Conservation (phyloP, 2,329 filamentous ascomycete species). For the Thielaviopsis punctulata region DNA sequence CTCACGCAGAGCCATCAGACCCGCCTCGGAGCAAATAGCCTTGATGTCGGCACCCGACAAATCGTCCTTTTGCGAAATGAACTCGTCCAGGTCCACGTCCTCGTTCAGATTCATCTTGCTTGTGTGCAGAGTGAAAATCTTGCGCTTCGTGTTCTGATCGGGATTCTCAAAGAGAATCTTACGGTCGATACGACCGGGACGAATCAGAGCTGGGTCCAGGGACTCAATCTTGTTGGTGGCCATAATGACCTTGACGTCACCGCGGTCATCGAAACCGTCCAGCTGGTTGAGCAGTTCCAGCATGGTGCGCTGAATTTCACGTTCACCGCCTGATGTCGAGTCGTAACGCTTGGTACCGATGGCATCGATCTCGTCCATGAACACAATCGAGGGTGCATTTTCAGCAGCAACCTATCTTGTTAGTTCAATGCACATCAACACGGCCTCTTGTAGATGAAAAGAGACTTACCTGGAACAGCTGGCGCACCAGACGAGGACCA, state of each 20-base stretch:
- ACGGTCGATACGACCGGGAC: constrained; percentile 91
- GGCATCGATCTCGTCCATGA: constrained; percentile 98
- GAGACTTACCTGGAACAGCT: constrained; percentile 62
- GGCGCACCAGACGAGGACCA: constrained; percentile 81
- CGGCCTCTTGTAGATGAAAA: constrained; percentile 11
- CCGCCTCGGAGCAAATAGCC: constrained; percentile 94
- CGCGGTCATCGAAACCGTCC: constrained; percentile 95
- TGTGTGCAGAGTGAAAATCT: constrained; percentile 96
- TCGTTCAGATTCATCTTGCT: constrained; percentile 95
- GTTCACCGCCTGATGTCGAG: constrained; percentile 87
- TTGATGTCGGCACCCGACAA: constrained; percentile 96
- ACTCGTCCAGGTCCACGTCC: constrained; percentile 96
- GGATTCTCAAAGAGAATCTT: constrained; percentile 68
- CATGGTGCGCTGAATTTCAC: constrained; percentile 97
- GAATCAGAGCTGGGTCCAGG: constrained; percentile 85
- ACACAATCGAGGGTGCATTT: constrained; percentile 91
- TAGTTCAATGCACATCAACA: constrained; percentile 4
- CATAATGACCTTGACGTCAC: constrained; percentile 99
- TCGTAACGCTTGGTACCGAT: constrained; percentile 99
- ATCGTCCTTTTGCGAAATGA: constrained; percentile 97
- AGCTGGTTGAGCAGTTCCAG: constrained; percentile 95
- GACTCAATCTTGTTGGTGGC: constrained; percentile 99
- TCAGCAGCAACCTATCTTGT: constrained; percentile 62
- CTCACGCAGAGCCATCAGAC: constrained; percentile 83
- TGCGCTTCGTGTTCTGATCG: constrained; percentile 78